phyloP scores from a whole-genome alignment of 2,329 filamentous ascomycete genomes.

The Keithomyces neogunnii region DNA sequence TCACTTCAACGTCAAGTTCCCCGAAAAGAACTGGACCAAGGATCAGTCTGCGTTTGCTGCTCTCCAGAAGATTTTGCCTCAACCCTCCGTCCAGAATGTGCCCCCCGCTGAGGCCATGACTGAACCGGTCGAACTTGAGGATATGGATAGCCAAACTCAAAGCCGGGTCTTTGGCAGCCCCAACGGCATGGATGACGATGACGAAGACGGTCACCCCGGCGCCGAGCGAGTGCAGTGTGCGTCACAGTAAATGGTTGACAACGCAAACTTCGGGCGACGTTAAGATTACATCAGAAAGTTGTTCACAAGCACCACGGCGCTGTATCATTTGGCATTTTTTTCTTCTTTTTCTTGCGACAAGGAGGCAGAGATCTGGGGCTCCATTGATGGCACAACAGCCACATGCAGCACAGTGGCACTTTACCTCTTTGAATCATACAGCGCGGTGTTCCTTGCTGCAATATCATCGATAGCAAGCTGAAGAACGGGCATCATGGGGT shows the following conservation, averaged over 20 bases:
- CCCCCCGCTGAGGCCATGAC: conserved; percentile 83
- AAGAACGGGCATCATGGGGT: background rate
- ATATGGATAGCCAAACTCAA: conserved; percentile 61
- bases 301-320: background rate
- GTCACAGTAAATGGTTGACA: conserved; percentile 60
- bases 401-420: background rate
- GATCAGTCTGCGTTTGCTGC: conserved; percentile 64
- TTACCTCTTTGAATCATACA: conserved; percentile 8
- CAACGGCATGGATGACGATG: conserved; percentile 54
- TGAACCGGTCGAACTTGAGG: conserved; percentile 80
- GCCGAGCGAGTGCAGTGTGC: conserved; percentile 80
- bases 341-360: background rate
- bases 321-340: background rate
- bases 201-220: conserved; percentile 69
- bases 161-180: conserved; percentile 60
- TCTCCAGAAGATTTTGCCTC: conserved; percentile 78
- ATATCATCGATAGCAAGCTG: conserved; percentile 13
- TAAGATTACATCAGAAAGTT: background rate
- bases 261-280: background rate
- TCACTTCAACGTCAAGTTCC: conserved; percentile 97
- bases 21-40: conserved; percentile 63
- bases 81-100: conserved; percentile 50
- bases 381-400: conserved; percentile 11
- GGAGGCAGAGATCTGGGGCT: conserved; percentile 8
- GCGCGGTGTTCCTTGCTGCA: conserved; percentile 6